phyloP scores from a whole-genome alignment of 768 basidiomycete species.

The Podaxis mareebaensis region DNA sequence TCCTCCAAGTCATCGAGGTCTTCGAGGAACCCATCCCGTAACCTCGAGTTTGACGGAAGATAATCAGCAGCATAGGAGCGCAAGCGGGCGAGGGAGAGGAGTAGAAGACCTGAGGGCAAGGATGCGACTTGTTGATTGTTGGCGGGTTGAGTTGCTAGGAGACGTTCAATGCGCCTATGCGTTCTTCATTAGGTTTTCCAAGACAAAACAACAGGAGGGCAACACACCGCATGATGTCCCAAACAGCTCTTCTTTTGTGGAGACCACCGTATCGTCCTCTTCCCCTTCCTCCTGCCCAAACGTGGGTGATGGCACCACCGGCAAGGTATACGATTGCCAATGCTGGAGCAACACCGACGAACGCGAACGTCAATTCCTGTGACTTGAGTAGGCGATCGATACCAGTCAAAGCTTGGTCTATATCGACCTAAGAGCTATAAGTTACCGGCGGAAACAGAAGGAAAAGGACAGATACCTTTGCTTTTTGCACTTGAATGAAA shows the following conservation, averaged over 20 bases:
- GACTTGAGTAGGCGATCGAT: slow-evolving; percentile 94
- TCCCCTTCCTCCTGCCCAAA: slow-evolving; percentile 53
- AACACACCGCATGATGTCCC: slow-evolving; percentile 68
- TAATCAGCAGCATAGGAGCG: slow-evolving; percentile 60
- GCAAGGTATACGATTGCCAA: slow-evolving; percentile 75
- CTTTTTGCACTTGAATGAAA: slow-evolving; percentile 94
- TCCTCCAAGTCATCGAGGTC: slow-evolving; percentile 85
- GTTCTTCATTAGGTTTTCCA: neutral
- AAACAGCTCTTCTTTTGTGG: slow-evolving; percentile 53
- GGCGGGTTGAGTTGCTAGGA: slow-evolving; percentile 41
- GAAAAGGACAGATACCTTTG: slow-evolving; percentile 59
- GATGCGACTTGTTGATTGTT: slow-evolving; percentile 37
- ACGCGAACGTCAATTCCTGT: slow-evolving; percentile 94
- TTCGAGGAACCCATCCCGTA: slow-evolving; percentile 80
- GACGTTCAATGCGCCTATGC: slow-evolving; percentile 63
- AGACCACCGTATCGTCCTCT: slow-evolving; percentile 60
- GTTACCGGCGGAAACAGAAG: neutral
- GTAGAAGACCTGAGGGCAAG: slow-evolving; percentile 70
- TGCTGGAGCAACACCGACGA: slow-evolving; percentile 93
- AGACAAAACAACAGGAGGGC: no score
- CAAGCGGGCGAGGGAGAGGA: slow-evolving; percentile 69
- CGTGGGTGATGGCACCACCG: slow-evolving; percentile 48
- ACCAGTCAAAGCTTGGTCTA: slow-evolving; percentile 85
- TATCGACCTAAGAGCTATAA: slow-evolving; percentile 65
- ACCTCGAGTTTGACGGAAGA: slow-evolving; percentile 57